Conservation (phyloP, 176 grass and related monocot genomes). For the Cocos nucifera region DNA sequence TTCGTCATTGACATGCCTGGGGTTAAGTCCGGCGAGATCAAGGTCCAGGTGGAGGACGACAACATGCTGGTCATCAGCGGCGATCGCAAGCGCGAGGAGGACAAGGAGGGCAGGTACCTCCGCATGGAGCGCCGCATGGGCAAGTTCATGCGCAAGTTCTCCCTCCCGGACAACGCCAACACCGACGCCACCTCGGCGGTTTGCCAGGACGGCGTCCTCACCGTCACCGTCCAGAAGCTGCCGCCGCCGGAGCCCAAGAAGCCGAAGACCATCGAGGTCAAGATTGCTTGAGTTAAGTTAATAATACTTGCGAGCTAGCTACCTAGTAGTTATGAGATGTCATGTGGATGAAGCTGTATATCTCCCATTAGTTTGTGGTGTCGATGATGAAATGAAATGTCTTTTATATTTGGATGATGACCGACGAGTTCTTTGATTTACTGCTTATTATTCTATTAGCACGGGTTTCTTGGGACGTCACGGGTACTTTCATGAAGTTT, state of each 20-base stretch:
- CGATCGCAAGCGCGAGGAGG: slow-evolving; percentile 14
- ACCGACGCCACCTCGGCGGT: slow-evolving; percentile 32
- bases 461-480: too few relatives aligned
- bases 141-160: slow-evolving; percentile 56
- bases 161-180: slow-evolving; percentile 39
- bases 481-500: too few relatives aligned
- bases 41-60: slow-evolving; percentile 58
- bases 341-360: too few relatives aligned
- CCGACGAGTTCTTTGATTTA: too few relatives aligned
- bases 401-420: too few relatives aligned
- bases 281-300: slow-evolving; percentile 2
- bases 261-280: slow-evolving; percentile 45
- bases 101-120: slow-evolving; percentile 31
- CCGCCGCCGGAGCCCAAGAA: slow-evolving; percentile 55
- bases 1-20: slow-evolving; percentile 52
- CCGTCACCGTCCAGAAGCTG: slow-evolving; percentile 42
- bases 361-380: too few relatives aligned
- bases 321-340: too few relatives aligned
- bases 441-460: too few relatives aligned
- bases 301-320: too few relatives aligned
- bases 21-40: slow-evolving; percentile 32
- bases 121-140: slow-evolving; percentile 59
- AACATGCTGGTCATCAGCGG: slow-evolving; percentile 50
- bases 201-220: slow-evolving; percentile 54
- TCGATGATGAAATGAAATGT: too few relatives aligned